Evolutionary conservation across 257 asterid genomes (phyloP), one percentile per base, ranked within the genome.

Genomic region (Agastache rugosa): DNA sequence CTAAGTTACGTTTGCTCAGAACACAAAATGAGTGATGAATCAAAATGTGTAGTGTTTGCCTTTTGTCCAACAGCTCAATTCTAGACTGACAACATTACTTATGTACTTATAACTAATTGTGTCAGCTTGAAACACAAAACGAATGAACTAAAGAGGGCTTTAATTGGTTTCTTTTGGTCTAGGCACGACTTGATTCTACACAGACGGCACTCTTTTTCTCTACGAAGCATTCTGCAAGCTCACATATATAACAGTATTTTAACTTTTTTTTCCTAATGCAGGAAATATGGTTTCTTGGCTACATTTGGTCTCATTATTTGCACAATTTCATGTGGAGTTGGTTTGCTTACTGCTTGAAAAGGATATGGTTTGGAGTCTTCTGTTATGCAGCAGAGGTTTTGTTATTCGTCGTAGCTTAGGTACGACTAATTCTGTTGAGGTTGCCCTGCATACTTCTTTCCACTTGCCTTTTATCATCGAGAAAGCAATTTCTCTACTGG

Each of bases 271-370:
- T 50, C 22, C 64, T 29, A 37, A 16, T 65, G 82, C 98, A 93
- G 98, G 89, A 87, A 76, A 74, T 93, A 78, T 25, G 77, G 82
- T 61, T 87, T 82, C 85, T 0, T 89, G 67, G 90, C 89, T 16
- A 3, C 82, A 14, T 3, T 83, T 2, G 97, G 93, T 50, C 91
- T 93, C 34, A 69, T 64, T 77, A 22, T 85, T 62, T 87, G 88
- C 89, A 25, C 96, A 8, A 75, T 85, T 34, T 93, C 97, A 14
- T 80, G 70, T 58, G 97, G 90, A 53, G 73, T 90, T 74, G 81
- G 74, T 73, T 68, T 90, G 77, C 80, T 92, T 3, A 69, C 17
- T 20, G 81, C 83, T n/a, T 92, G 71, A 79, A 19, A 37, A 34
- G 50, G 69, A 19, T 19, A 0, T 16, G 35, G n/a, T 29, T 9